Evolutionary conservation across 371 early-diverging fungal species (phyloP).

Genomic region (Funneliformis caledonium): DNA sequence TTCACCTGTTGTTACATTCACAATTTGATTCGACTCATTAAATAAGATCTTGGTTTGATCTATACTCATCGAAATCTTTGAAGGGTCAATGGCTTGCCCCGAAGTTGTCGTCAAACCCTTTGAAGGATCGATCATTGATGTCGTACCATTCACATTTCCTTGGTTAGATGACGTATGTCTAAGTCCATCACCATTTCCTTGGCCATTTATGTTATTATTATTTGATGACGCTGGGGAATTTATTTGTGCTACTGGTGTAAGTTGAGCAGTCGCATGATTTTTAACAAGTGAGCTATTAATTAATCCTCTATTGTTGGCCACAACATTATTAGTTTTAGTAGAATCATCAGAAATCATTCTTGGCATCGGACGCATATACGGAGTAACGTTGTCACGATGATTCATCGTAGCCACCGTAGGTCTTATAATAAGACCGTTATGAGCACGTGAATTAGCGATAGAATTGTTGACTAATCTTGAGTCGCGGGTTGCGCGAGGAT

Average conservation of each 20-base stretch:
- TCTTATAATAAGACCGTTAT: slow-evolving; percentile 3
- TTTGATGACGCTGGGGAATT: neutral
- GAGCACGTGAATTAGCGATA: neutral
- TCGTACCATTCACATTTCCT: neutral
- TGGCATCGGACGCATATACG: neutral
- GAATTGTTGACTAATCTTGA: neutral
- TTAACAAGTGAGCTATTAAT: neutral
- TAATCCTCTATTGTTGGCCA: neutral
- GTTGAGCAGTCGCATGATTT: neutral
- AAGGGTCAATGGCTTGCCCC: neutral
- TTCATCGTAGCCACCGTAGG: neutral
- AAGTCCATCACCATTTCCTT: slow-evolving; percentile 5
- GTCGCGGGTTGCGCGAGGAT: neutral
- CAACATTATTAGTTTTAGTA: neutral
- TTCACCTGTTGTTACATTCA: neutral
- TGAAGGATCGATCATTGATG: neutral
- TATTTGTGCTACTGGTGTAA: neutral
- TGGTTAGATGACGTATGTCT: neutral
- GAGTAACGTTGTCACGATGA: neutral
- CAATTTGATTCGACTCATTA: neutral
- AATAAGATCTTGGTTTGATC: neutral
- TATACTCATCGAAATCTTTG: neutral
- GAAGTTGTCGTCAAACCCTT: neutral
- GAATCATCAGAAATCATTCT: neutral
- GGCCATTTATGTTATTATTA: neutral